phyloP scores from a whole-genome alignment of 441 rosid genomes.

The Pelargonium citronellum region DNA sequence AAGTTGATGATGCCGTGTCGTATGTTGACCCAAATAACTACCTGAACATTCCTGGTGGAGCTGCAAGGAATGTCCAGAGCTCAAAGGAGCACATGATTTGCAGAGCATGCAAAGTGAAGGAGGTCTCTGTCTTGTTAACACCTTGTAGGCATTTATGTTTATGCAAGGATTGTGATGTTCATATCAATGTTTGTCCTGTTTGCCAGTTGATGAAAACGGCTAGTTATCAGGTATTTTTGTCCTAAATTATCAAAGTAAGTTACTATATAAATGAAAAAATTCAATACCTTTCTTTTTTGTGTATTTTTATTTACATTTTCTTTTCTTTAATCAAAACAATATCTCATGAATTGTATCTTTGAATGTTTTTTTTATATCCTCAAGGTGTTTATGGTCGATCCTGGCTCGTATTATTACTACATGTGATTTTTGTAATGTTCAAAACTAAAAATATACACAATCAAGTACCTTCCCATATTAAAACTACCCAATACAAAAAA shows the following conservation, averaged over 20 bases:
- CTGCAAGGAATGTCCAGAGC: slow-evolving; percentile 24
- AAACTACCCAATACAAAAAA: not conserved
- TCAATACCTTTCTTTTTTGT: too few species aligned
- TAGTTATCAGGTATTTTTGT: slow-evolving; percentile 50
- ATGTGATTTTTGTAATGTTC: too few species aligned
- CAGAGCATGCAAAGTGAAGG: slow-evolving; percentile 56
- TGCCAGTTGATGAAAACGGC: slow-evolving; percentile 61
- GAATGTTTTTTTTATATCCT: too few species aligned
- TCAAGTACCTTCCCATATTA: slow-evolving; percentile 42
- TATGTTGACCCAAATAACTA: slow-evolving; percentile 41
- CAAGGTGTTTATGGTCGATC: too few species aligned
- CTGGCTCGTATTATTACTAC: too few species aligned
- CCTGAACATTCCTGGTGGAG: slow-evolving; percentile 27
- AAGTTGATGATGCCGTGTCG: slow-evolving; percentile 62
- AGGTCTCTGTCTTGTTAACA: slow-evolving; percentile 56
- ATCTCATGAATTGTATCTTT: too few species aligned
- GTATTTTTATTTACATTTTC: too few species aligned
- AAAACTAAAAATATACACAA: too few species aligned
- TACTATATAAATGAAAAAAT: slow-evolving; percentile 14
- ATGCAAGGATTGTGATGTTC: slow-evolving; percentile 63
- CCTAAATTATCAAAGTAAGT: slow-evolving; percentile 35
- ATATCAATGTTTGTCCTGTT: slow-evolving; percentile 56
- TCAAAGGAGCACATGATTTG: slow-evolving; percentile 41
- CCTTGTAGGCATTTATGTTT: slow-evolving; percentile 84
- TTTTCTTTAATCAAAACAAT: too few species aligned